Evolutionary conservation across 2,329 filamentous ascomycete species (phyloP).

Genomic region (Alternaria metachromatica): DNA sequence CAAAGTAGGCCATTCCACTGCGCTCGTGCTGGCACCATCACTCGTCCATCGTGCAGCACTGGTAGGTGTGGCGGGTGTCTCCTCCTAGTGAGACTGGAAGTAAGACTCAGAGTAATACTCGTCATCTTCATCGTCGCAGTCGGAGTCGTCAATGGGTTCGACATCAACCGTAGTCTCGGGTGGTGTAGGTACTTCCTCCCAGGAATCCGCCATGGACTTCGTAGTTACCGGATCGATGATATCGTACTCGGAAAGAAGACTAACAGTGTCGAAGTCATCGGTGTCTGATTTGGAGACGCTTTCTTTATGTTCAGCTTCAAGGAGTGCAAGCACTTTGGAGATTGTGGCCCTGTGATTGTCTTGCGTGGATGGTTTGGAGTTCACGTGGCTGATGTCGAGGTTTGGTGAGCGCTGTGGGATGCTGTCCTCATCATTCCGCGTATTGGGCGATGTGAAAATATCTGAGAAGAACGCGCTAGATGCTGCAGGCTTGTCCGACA

Average conservation of each 20-base stretch:
- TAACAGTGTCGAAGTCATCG: neutral
- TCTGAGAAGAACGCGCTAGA: neutral
- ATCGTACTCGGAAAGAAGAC: neutral
- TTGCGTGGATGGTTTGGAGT: neutral
- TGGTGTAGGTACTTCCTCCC: neutral
- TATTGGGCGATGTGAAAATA: neutral
- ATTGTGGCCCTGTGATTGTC: neutral
- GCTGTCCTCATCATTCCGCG: neutral
- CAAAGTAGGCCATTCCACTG: constrained; percentile 26
- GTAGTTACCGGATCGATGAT: neutral
- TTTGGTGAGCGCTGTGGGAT: neutral
- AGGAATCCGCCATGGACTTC: neutral
- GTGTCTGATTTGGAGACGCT: neutral
- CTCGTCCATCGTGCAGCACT: neutral
- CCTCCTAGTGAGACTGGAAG: neutral
- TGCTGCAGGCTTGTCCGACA: neutral
- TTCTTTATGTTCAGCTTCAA: neutral
- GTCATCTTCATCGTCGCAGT: neutral
- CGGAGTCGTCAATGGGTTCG: neutral
- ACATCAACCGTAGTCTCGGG: neutral
- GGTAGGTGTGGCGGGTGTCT: neutral
- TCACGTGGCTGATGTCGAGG: neutral
- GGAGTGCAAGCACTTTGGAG: neutral
- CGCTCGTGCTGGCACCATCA: constrained; percentile 5
- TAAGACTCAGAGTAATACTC: neutral